phyloP scores from a whole-genome alignment of 2,329 filamentous ascomycete genomes.

The Colletotrichum brevisporum region DNA sequence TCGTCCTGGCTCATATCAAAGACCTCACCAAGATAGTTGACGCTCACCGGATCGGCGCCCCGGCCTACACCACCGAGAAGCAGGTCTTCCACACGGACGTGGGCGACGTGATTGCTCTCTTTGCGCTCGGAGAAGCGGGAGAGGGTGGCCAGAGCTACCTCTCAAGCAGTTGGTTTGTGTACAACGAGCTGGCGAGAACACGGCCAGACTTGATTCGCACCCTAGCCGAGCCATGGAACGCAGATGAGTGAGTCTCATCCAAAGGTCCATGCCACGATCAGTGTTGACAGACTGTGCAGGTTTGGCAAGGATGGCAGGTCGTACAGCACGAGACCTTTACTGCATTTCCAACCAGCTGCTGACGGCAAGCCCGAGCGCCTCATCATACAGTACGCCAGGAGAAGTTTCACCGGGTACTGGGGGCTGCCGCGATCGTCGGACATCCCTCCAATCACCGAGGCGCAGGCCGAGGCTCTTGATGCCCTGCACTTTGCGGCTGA shows the following conservation, averaged over 20 bases:
- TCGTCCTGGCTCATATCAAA: constrained; percentile 73
- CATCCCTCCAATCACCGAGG: constrained; percentile 70
- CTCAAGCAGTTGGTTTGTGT: constrained; percentile 71
- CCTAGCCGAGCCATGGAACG: constrained; percentile 65
- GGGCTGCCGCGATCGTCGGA: constrained; percentile 64
- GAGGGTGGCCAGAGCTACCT: constrained; percentile 71
- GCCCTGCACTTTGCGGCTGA: constrained; percentile 65
- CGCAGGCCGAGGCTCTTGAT: constrained; percentile 67
- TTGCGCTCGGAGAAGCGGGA: constrained; percentile 66
- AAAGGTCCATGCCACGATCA: too few species aligned
- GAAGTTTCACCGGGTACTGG: constrained; percentile 71
- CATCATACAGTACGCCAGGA: constrained; percentile 72
- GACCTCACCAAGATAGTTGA: constrained; percentile 63
- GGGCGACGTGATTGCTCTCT: constrained; percentile 72
- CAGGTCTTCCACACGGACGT: constrained; percentile 74
- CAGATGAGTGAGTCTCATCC: constrained; percentile 53
- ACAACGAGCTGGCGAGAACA: constrained; percentile 72
- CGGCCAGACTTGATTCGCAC: constrained; percentile 73
- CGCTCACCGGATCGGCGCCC: constrained; percentile 63
- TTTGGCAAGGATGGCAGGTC: constrained; percentile 64
- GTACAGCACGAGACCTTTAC: constrained; percentile 64
- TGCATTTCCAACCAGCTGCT: constrained; percentile 68
- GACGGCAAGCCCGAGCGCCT: constrained; percentile 64
- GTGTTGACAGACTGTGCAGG: constrained; percentile 48
- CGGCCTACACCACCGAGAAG: constrained; percentile 72